A percentile compares a stretch with the other conserved stretches of the same genome.
Conservation (phyloP, 2,329 filamentous ascomycete genomes). For the Leptographium procerum region DNA sequence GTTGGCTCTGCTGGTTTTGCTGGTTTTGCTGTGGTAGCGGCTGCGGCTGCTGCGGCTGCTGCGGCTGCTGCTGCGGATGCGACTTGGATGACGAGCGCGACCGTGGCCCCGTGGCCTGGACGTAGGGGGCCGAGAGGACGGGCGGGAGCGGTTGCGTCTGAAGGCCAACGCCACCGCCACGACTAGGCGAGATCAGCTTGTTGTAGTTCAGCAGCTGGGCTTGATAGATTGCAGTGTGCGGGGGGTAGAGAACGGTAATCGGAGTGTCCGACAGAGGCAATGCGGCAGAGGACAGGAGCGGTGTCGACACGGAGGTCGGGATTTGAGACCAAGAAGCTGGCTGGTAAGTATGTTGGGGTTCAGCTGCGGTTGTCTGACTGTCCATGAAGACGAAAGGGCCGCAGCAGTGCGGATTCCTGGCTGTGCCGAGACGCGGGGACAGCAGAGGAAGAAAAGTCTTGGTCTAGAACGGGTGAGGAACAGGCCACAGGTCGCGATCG, state of each 20-base stretch:
- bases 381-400: slow-evolving; percentile 31
- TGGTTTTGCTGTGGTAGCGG: slow-evolving; percentile 11
- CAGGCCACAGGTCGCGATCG: not conserved
- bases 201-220: slow-evolving; percentile 55
- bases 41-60: slow-evolving; percentile 20
- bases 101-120: slow-evolving; percentile 40
- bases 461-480: not conserved
- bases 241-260: slow-evolving; percentile 41
- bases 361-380: slow-evolving; percentile 36
- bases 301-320: slow-evolving; percentile 16
- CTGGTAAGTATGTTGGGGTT: slow-evolving; percentile 36
- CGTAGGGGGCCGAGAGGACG: slow-evolving; percentile 42
- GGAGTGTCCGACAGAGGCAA: slow-evolving; percentile 13
- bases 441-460: not conserved
- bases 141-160: slow-evolving; percentile 45
- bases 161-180: slow-evolving; percentile 39
- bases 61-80: slow-evolving; percentile 38
- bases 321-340: slow-evolving; percentile 26
- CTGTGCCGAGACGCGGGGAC: not conserved
- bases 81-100: slow-evolving; percentile 50
- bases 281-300: slow-evolving; percentile 10
- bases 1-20: slow-evolving; percentile 28
- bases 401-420: slow-evolving; percentile 1
- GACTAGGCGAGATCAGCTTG: slow-evolving; percentile 47
- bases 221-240: slow-evolving; percentile 48